phyloP scores from a whole-genome alignment of 1,139 yeast genomes.

The Blastobotrys capitulatus region DNA sequence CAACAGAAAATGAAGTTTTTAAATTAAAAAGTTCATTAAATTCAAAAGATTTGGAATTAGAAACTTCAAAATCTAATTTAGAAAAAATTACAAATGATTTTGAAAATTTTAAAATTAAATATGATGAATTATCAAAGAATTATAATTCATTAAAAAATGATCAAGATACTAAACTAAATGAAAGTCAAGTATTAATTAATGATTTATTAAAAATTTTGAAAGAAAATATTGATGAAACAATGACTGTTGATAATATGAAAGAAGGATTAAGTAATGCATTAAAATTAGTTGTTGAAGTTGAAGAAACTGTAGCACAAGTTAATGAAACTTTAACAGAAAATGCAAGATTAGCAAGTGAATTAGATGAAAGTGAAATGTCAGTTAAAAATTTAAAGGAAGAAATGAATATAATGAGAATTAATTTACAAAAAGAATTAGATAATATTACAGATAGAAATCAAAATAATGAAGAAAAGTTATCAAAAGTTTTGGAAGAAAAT shows the following conservation, averaged over 20 bases:
- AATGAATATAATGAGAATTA: neutral
- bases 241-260: conserved; percentile 4
- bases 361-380: conserved; percentile 10
- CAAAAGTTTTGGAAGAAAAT: neutral
- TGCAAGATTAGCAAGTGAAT: conserved; percentile 7
- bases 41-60: conserved; percentile 10
- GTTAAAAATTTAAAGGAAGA: neutral
- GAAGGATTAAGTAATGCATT: conserved; percentile 12
- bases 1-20: conserved; percentile 7
- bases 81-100: conserved; percentile 3
- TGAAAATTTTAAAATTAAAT: conserved; percentile 1
- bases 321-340: conserved; percentile 13
- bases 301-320: conserved; percentile 11
- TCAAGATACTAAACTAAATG: neutral
- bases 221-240: conserved; percentile 7
- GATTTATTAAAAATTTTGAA: conserved; percentile 8
- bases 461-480: neutral
- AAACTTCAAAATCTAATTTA: conserved; percentile 6
- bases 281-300: conserved; percentile 11
- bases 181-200: neutral
- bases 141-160: neutral
- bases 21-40: conserved; percentile 8
- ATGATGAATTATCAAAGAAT: neutral
- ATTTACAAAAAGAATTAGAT: neutral
- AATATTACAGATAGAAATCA: neutral